Evolutionary conservation across 495 filamentous ascomycete species (phyloP).

Genomic region (Peziza echinospora): DNA sequence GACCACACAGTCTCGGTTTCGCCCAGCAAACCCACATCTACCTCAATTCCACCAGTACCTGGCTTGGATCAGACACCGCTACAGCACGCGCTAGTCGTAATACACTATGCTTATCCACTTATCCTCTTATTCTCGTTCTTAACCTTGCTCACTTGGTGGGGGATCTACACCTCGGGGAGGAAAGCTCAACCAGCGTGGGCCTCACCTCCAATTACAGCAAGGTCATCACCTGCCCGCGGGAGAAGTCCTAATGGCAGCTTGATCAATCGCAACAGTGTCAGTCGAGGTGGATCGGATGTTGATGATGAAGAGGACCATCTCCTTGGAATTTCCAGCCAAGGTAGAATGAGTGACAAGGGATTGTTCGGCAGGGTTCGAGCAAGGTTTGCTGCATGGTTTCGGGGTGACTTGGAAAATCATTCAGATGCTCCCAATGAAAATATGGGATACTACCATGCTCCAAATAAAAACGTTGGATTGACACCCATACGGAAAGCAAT

Average conservation of each 20-base stretch:
- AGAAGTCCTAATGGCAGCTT: conserved; percentile 37
- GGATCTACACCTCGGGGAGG: conserved; percentile 25
- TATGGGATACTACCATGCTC: conserved; percentile 14
- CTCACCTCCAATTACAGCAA: conserved; percentile 20
- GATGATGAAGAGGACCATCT: background rate
- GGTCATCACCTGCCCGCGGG: conserved; percentile 42
- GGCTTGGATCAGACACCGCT: background rate
- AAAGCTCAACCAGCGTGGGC: conserved; percentile 21
- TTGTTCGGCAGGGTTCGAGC: conserved; percentile 7
- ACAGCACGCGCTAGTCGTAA: background rate
- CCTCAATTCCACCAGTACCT: no score
- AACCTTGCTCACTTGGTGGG: conserved; percentile 37
- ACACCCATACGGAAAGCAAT: conserved; percentile 36
- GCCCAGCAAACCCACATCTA: no score
- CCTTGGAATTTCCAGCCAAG: background rate
- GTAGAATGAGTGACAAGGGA: background rate
- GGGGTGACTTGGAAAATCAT: conserved; percentile 17
- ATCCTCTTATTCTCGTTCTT: conserved; percentile 47
- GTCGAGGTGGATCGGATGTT: background rate
- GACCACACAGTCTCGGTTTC: no score
- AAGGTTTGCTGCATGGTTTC: conserved; percentile 18
- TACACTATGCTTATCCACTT: conserved; percentile 42
- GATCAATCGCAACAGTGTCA: conserved; percentile 33
- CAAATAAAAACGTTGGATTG: conserved; percentile 22
- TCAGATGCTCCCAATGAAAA: conserved; percentile 8